Base-by-base conservation (phyloP, 1,284 basidiomycete species). In the Leccinum subspadiceum region DNA sequence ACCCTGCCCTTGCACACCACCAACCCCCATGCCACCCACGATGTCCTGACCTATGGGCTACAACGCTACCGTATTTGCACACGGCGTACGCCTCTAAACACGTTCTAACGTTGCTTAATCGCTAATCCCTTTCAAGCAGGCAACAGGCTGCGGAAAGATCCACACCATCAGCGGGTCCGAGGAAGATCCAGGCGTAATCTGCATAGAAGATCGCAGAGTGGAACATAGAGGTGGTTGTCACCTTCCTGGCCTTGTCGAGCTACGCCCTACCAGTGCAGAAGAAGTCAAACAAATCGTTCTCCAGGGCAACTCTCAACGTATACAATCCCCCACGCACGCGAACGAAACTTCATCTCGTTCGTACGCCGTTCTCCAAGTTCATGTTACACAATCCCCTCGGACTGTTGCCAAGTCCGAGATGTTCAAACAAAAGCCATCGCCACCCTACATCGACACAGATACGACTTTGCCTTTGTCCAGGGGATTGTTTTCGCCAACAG, bases 141-240 rank as follows among this genome's bases (percentile, higher is more conserved):
- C 96, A 17, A 98, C 96, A 10, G 96, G 96, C 15, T 98, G 96
- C 73, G 96, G 96, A 62, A 98, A 98, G 77, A 98, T 96, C 9
- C 94, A 98, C 75, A 98, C 96, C 29, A 97, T 98, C 72, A 96
- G 94, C 70, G 96, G 96, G 61, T 90, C 89, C 29, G 87, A 90
- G 54, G 71, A 76, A 17, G 90, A 96, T 73, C 93, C 94, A 13
- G 96, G 96, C 29, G 88, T 97, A 68, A 96, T 98, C 73, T 94
- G 88, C 53, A 96, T 98, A 64, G 87, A 92, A 57, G 92, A 95
- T 68, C 83, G 89, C 60, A 84, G 80, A 96, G 37, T 87, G 87
- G 81, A 87, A 87, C 57, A 87, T 90, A 44, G 90, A 94, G 67
- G 90, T 98, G 54, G 82, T 87, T 67, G 91, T 98, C 59, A 95